phyloP scores from a whole-genome alignment of 257 asterid species.

The Solanum arcanum region DNA sequence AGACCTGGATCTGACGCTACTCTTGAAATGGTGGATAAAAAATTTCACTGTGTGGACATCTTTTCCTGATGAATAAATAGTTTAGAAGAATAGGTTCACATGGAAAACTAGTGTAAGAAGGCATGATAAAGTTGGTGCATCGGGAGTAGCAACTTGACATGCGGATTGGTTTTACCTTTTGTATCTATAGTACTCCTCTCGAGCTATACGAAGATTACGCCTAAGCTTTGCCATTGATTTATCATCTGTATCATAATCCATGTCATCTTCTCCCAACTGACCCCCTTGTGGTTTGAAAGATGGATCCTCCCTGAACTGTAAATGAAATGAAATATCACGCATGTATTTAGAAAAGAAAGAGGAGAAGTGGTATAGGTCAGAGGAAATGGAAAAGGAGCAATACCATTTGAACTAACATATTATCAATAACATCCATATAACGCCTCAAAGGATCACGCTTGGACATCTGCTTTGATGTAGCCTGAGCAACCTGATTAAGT shows the following conservation, averaged over 20 bases:
- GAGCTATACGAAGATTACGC: slow-evolving; percentile 88
- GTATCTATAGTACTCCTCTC: slow-evolving; percentile 91
- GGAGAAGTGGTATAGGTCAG: slow-evolving; percentile 1
- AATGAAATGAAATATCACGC: not conserved
- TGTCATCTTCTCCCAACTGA: slow-evolving; percentile 87
- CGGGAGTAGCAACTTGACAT: not conserved
- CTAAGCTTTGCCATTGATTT: slow-evolving; percentile 98
- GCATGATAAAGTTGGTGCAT: not conserved
- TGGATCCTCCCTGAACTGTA: slow-evolving; percentile 83
- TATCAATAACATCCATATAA: slow-evolving; percentile 81
- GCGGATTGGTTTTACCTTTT: slow-evolving; percentile 48
- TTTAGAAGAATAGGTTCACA: not conserved
- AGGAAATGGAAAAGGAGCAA: slow-evolving; percentile 10
- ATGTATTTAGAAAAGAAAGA: not conserved
- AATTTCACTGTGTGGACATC: not conserved
- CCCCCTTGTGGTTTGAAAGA: slow-evolving; percentile 99
- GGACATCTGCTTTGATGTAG: slow-evolving; percentile 97
- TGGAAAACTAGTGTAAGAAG: not conserved
- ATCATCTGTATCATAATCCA: slow-evolving; percentile 98
- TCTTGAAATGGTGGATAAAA: not conserved
- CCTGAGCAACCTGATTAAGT: slow-evolving; percentile 80
- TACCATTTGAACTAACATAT: slow-evolving; percentile 94
- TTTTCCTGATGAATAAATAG: not conserved
- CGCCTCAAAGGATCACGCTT: slow-evolving; percentile 95
- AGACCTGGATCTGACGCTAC: not conserved